These are phyloP conservation scores for Fonsecaea pedrosoi DNA, from an alignment of 2,329 filamentous ascomycete genomes.

Conservation along the genomic window DNA sequence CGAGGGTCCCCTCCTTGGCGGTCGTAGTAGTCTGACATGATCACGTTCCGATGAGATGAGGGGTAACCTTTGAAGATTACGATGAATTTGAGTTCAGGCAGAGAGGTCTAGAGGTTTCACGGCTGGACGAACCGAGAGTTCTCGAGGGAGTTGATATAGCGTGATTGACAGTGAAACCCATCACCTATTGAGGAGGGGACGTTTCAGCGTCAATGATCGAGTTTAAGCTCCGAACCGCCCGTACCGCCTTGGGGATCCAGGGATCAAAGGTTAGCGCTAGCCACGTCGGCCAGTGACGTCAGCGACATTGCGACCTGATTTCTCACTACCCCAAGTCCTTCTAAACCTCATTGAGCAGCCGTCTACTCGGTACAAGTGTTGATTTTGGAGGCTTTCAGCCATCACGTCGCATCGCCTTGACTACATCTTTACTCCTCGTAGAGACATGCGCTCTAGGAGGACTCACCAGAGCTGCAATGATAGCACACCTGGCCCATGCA, in stretches of 20 bases:
- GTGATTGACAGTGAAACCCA: not conserved
- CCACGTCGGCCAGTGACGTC: conserved; percentile 1
- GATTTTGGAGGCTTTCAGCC: not conserved
- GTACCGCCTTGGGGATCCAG: not conserved
- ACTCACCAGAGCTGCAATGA: not conserved
- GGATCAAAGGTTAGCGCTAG: not conserved
- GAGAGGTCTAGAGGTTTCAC: not conserved
- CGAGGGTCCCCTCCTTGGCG: conserved; percentile 33
- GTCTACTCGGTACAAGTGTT: too few relatives aligned
- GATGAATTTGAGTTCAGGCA: not conserved
- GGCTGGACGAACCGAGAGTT: not conserved
- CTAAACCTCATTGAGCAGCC: not conserved
- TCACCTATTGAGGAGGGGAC: not conserved
- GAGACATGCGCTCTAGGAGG: not conserved
- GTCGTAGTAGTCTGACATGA: conserved; percentile 36
- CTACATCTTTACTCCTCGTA: not conserved
- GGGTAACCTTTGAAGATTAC: not conserved
- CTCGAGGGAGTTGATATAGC: not conserved
- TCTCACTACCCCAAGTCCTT: too few relatives aligned
- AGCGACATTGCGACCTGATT: not conserved
- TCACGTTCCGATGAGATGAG: conserved; percentile 1
- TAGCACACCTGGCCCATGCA: not conserved
- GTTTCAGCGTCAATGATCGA: conserved; percentile 1
- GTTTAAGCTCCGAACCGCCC: not conserved
- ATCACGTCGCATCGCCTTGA: not conserved